Evolutionary conservation across 257 asterid genomes (phyloP).

Genomic region (Fraxinus cuspidata): DNA sequence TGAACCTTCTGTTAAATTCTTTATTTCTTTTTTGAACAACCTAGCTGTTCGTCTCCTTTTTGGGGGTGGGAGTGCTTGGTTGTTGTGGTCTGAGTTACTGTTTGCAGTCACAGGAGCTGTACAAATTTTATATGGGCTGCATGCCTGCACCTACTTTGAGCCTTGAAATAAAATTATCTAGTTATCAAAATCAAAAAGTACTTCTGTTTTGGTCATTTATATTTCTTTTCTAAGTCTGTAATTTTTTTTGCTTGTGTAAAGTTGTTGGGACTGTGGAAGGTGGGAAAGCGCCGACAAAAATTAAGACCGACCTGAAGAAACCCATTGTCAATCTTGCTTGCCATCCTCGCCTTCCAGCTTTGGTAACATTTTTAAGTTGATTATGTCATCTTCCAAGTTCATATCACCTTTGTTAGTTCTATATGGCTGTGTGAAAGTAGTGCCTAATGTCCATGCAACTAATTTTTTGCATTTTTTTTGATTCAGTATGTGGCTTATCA

Average conservation of each 20-base stretch:
- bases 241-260: slow-evolving; percentile 38
- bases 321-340: slow-evolving; percentile 97
- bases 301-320: slow-evolving; percentile 98
- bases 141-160: not conserved
- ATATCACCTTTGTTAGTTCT: slow-evolving; percentile 8
- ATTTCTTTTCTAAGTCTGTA: slow-evolving; percentile 29
- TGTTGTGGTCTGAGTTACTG: not conserved
- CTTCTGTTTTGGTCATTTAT: not conserved
- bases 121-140: not conserved
- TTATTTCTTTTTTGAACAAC: not conserved
- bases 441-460: slow-evolving; percentile 26
- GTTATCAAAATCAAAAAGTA: not conserved
- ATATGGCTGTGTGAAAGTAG: slow-evolving; percentile 18
- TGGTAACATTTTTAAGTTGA: slow-evolving; percentile 54
- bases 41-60: not conserved
- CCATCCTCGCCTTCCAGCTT: slow-evolving; percentile 98
- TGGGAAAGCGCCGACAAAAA: slow-evolving; percentile 96
- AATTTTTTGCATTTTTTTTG: slow-evolving; percentile 31
- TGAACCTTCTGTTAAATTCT: not conserved
- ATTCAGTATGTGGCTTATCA: slow-evolving; percentile 97
- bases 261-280: slow-evolving; percentile 99
- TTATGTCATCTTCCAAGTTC: slow-evolving; percentile 21
- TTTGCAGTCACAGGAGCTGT: not conserved
- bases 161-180: not conserved
- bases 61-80: not conserved